Base-by-base conservation (phyloP, 345 rosid genomes). In the Salix dunnii region DNA sequence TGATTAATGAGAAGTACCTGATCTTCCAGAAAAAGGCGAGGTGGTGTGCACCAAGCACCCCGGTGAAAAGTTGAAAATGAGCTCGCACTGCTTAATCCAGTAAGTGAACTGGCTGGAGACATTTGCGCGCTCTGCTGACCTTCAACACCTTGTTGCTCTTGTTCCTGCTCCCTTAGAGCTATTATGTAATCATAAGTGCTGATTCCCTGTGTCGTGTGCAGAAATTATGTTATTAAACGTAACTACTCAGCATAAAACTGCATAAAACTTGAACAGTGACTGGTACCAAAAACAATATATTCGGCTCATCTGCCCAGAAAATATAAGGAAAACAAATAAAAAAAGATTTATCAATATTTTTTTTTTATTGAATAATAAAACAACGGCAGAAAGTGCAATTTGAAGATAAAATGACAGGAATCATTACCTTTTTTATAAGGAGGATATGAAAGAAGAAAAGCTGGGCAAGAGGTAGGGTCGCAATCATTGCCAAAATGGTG, bases 31-130 rank as follows among this genome's bases (percentile, higher is more conserved):
- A 96, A 93, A 68, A 92, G 83, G 17, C 94, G 91, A 0, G 99
- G 99, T 2, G 99, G 99, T 46, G 99, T 96, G 82, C 99, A 96
- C 99, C 99, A 93, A 25, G 98, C 97, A 62, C 95, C 97, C 18
- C 98, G 88, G 68, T 90, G 97, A 88, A 93, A 92, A 53, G 98
- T 92, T 25, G 92, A 85, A 80, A 93, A 92, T 71, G 99, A 96
- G 83, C 99, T 96, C 62, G 96, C 97, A 84, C 98, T 96, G 87
- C 99, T 96, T 67, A 92, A 79, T 77, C 98, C 99, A 69, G 98
- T 96, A 61, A 96, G 85, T 5, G 99, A 96, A 83, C 99, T 96
- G 67, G 90, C 94, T 70, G 91, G 94, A 64, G 98, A 93, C 99
- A 93, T 96, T 76, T 91, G 99, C 13, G 95, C 90, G 86, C 98